phyloP scores from a whole-genome alignment of 495 filamentous ascomycete species.

The Lindgomyces ingoldianus region DNA sequence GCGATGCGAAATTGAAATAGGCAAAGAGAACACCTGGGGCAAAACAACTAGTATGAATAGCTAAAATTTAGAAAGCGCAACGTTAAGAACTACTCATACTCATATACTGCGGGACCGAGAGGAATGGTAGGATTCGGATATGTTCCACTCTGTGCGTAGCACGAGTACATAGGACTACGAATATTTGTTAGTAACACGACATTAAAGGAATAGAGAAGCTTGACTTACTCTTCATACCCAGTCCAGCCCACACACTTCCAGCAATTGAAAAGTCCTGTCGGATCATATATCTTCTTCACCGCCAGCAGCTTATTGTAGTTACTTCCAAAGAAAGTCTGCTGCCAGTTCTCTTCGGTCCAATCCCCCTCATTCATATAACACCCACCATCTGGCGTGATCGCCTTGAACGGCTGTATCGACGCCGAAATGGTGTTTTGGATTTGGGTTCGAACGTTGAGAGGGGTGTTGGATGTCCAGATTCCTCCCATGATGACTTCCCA shows the following conservation, averaged over 20 bases:
- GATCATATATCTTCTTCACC: constrained; percentile 37
- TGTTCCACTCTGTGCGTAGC: constrained; percentile 23
- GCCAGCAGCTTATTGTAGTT: constrained; percentile 30
- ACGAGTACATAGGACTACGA: constrained; percentile 28
- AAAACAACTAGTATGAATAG: background rate
- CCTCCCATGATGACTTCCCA: constrained; percentile 32
- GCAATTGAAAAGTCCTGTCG: constrained; percentile 30
- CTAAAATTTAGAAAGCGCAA: background rate
- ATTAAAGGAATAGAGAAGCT: background rate
- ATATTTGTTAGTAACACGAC: background rate
- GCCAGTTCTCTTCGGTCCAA: constrained; percentile 34
- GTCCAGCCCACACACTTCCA: constrained; percentile 38
- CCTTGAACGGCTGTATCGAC: constrained; percentile 27
- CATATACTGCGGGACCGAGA: constrained; percentile 7
- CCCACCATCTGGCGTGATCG: constrained; percentile 30
- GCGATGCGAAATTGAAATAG: background rate
- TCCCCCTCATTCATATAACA: constrained; percentile 39
- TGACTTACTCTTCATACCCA: constrained; percentile 31
- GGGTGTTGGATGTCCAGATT: constrained; percentile 22
- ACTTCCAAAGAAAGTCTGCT: constrained; percentile 34
- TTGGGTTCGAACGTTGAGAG: background rate
- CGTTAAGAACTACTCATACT: background rate
- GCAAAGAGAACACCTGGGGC: background rate
- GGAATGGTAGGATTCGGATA: constrained; percentile 18
- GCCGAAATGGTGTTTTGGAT: constrained; percentile 26